Base-by-base conservation (phyloP, 2,329 filamentous ascomycete genomes). In the Pleurostoma richardsiae region DNA sequence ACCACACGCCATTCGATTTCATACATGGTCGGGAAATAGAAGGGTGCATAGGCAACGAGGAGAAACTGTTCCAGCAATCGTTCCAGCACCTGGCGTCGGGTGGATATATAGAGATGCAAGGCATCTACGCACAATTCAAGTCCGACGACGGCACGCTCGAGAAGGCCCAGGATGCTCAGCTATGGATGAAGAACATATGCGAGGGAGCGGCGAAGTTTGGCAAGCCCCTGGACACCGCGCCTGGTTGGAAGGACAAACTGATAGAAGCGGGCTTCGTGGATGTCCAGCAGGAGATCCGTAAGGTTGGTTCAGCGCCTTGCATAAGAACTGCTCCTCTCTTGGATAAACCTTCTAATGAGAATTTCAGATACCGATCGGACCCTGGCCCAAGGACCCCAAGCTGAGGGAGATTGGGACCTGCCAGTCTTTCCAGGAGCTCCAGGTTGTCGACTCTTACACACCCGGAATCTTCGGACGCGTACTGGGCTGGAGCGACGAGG, bases 201-300 rank as follows among this genome's bases (percentile, higher is more conserved):
- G 51, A 55, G 45, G 54, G 47, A 28, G 44, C 44, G 41, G 36
- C 28, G 30, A 30, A 43, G 30, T 40, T 50, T 36, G 53, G 51
- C 29, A 45, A 48, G 41, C 45, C 44, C 33, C 46, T 43, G 4
- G 39, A 43, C 3, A 41, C 49, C 2, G 46, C 44, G 5, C 41
- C 42, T 27, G 40, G 39, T 7, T 53, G 50, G 46, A 49, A 48
- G 40, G 38, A 31, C 1, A 43, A 48, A 49, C 51, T 69, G 50
- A 48, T 49, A 5, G 59, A 59, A 8, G 57, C 59, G 3, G 65
- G 65, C 1, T 67, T 65, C 40, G 53, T 57, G 4, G 54, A 65
- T 30, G 55, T 65, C 10, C 46, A 51, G 3, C 59, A 67, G 46
- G 55, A 57, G 41, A 56, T 36, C n/a, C 33, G 8, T 36, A 36